Evolutionary conservation across 2,329 filamentous ascomycete genomes (phyloP), one percentile per base, ranked within the genome.

Genomic region (Thermoascus crustaceus): DNA sequence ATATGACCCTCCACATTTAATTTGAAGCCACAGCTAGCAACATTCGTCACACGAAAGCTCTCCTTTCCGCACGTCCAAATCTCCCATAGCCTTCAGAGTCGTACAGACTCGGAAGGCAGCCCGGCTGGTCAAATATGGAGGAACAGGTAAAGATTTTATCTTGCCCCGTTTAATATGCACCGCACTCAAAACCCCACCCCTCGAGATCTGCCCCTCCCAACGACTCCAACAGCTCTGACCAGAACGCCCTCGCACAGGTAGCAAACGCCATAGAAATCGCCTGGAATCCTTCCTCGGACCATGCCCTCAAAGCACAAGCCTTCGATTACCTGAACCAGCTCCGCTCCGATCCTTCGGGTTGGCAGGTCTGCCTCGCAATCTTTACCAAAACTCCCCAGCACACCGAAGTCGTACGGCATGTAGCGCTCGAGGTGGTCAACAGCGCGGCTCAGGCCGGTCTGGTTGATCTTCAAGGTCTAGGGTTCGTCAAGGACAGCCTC

Each of bases 241-340:
- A 33, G 24, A 20, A 8, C 18, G 39, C 13, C n/a, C 19, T 32
- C 17, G 30, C 7, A 34, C 39, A 95, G 85, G 80, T 95, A 63
- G 84, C 91, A 68, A 89, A 85, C 68, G 91, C 91, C 64, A 91
- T 96, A 68, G 79, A 91, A 63, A 93, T 96, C 67, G 85, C 86
- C 63, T 91, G 80, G 69, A 81, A 89, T 64, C 85, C 85, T 40
- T 67, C 74, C 52, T 82, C 86, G 52, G 78, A 88, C 62, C 78
- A 76, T 53, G 66, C 71, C 47, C 72, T 93, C 55, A 87, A 89
- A 65, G 65, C 68, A 41, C 87, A 94, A 68, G 88, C 89, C 37
- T 67, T 66, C 45, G 67, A 69, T 30, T 69, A 66, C 49, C 53
- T 80, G 43, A 74, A 73, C 60, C 85, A 87, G 57, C 72, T 96